Evolutionary conservation across 225 moss, liverwort and hornwort species (phyloP), one percentile per base, ranked within the genome.

Genomic region (Pleurozium schreberi): DNA sequence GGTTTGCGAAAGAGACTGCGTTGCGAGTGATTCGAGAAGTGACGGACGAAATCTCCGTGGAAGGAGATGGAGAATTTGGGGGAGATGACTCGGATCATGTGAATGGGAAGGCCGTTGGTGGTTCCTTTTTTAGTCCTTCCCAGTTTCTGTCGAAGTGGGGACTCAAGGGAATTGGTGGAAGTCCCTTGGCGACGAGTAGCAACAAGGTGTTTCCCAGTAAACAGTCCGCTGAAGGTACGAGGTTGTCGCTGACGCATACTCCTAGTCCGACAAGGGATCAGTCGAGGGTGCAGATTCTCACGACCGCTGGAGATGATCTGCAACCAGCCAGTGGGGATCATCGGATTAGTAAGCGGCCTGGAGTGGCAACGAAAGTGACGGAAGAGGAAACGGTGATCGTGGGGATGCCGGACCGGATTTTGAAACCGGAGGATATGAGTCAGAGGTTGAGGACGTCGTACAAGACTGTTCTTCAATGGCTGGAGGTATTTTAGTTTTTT

Each of bases 361-460:
- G 34, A 16, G 89, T 13, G 18, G 16, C 47, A 23, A 30, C 70
- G 81, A 84, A 89, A 63, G 36, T 14, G 62, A 66, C 49, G 34
- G 10, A 38, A 64, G 79, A 53, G 38, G 89, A 74, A 11, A 57
- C 47, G 57, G 90, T 92, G 14, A 89, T 93, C 30, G 86, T 88
- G 80, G 92, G 92, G 27, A 93, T 93, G 93, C 93, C 93, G 18
- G 93, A 93, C 67, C 80, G 86, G 40, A 93, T 93, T 81, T 40
- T 93, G 89, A 92, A 92, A 61, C 89, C 89, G 5, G 93, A 93
- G 88, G 92, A 92, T 49, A 91, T 91, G 92, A 89, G 22, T 58
- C 91, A 89, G 80, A 91, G 89, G 47, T 73, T 93, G 43, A 69
- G 28, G 69, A 88, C 92, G 6, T 93, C 93, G 45, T 80, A 91